Percentiles rank a stretch among this genome's conserved stretches.
Evolutionary conservation across 2,329 filamentous ascomycete species (phyloP).

Genomic region (Penicillium sp.): DNA sequence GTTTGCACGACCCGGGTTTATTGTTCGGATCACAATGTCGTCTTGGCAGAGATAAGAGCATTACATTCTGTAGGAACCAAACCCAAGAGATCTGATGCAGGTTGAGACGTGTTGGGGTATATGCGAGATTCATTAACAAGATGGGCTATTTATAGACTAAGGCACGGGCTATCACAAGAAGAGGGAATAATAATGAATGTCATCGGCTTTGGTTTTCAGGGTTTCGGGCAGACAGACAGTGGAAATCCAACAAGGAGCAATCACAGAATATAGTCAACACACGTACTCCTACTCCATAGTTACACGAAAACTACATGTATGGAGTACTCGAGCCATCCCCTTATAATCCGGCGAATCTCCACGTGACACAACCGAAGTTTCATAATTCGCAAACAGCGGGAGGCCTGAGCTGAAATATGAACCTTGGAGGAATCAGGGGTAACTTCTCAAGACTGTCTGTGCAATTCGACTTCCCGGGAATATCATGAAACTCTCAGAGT

Average conservation of each 20-base stretch:
- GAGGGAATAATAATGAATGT: no score
- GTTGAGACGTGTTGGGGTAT: neutral
- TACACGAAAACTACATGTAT: neutral
- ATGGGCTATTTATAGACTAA: neutral
- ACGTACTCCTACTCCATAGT: no score
- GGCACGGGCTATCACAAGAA: neutral
- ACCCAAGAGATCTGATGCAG: neutral
- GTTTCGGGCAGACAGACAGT: no score
- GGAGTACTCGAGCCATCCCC: neutral
- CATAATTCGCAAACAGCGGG: slow-evolving; percentile 11
- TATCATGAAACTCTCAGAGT: neutral
- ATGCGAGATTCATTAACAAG: neutral
- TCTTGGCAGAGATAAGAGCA: neutral
- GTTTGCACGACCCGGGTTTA: neutral
- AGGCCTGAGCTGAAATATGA: slow-evolving; percentile 6
- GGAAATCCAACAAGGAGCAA: no score
- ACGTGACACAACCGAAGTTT: slow-evolving; percentile 19
- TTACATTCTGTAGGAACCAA: neutral
- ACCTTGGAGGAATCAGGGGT: slow-evolving; percentile 1
- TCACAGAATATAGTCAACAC: no score
- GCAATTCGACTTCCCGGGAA: neutral
- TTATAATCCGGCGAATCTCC: neutral
- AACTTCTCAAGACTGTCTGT: neutral
- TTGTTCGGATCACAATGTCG: neutral
- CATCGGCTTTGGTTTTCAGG: no score